Base-by-base conservation (phyloP, 2,329 filamentous ascomycete genomes). In the Mollisia scopiformis region DNA sequence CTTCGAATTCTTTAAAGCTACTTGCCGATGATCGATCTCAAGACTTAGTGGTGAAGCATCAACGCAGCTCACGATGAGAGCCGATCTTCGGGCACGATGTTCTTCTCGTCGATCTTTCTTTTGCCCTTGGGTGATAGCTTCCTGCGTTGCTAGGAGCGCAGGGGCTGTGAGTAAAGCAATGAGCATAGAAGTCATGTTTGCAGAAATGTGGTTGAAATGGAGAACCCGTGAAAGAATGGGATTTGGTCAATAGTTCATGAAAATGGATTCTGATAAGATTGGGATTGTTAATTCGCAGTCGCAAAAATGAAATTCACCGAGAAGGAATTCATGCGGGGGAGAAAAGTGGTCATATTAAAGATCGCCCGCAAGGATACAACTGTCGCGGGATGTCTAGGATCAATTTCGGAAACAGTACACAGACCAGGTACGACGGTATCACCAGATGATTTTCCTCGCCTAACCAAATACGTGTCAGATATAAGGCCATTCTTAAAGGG, bases 121-220 rank as follows among this genome's bases (percentile, higher is more conserved):
- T 62, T 82, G 80, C 13, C 78, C 79, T 72, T 83, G 79, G 3
- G 78, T 76, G 58, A 82, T 81, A 3, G 79, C 78, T 70, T 83
- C 80, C 62, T 79, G 76, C 0, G 77, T 80, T 8, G 78, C 80
- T 16, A 82, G 72, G 28, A 83, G 66, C 11, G 76, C 80, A 6
- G 80, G 79, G 11, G 74, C 58, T 58, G 64, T 62, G 14, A 68
- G 50, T 6, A 69, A 47, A 13, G 66, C 65, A 27, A 70, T 47
- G 13, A 68, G 52, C 59, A 68, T 64, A 13, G 62, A 64, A 50
- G 58, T 54, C 64, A 66, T 66, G 2, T 52, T 59, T 57, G 33
- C 33, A 25, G 13, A 49, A 25, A 37, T 53, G n/a, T 57, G 27
- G 28, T 23, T 11, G 14, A 37, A 25, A 19, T 11, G n/a, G 19